Evolutionary conservation across 2,329 filamentous ascomycete species (phyloP).

Genomic region (Cordyceps cateniannulata): DNA sequence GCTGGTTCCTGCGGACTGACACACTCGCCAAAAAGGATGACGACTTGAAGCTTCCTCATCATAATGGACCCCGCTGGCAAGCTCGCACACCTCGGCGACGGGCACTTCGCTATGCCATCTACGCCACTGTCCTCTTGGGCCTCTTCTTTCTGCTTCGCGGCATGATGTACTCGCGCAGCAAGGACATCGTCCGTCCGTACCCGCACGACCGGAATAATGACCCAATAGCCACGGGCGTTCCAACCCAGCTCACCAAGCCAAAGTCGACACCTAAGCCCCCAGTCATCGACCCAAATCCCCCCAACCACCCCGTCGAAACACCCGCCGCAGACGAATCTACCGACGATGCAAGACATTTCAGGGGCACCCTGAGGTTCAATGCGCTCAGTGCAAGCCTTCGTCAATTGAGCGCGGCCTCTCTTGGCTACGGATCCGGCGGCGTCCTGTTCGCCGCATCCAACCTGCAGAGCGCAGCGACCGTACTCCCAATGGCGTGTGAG

Average conservation of each 20-base stretch:
- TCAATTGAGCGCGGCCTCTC: conserved; percentile 27
- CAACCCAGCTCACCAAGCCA: conserved; percentile 8
- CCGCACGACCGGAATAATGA: not conserved
- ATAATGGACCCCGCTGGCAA: conserved; percentile 32
- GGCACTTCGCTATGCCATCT: conserved; percentile 44
- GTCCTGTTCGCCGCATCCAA: conserved; percentile 75
- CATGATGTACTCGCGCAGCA: not conserved
- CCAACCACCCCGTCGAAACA: conserved; percentile 14
- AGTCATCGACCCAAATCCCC: conserved; percentile 1
- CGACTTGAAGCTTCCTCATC: conserved; percentile 32
- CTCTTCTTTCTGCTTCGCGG: conserved; percentile 55
- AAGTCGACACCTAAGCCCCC: not conserved
- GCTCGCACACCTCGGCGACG: conserved; percentile 43
- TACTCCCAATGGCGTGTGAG: conserved; percentile 79
- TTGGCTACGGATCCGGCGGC: conserved; percentile 52
- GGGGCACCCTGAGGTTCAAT: conserved; percentile 64
- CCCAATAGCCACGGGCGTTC: not conserved
- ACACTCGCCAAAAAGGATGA: conserved; percentile 56
- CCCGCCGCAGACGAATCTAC: conserved; percentile 25
- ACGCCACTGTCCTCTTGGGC: conserved; percentile 38
- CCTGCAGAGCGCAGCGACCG: conserved; percentile 61
- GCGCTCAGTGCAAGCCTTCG: conserved; percentile 54
- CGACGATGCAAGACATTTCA: conserved; percentile 54
- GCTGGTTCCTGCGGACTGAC: conserved; percentile 30
- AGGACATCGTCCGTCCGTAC: conserved; percentile 10